Evolutionary conservation across 306 rosid genomes (phyloP), one percentile per base, ranked within the genome.

Genomic region (Gynostemma pentaphyllum): DNA sequence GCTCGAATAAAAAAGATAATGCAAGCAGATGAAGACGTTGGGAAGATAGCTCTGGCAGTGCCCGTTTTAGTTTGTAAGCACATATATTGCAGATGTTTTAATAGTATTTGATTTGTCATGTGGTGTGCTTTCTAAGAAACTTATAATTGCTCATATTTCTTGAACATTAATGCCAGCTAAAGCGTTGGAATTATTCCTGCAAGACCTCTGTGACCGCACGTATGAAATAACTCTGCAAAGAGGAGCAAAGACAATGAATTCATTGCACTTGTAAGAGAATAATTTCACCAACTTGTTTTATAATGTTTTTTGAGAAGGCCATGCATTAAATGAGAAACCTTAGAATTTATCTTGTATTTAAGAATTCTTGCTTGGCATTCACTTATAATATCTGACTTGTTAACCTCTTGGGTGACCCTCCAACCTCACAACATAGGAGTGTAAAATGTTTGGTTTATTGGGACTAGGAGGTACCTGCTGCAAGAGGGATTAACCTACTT

Each of bases 21-120:
- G 96, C 97, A 91, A 87, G 95, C 97, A 27, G 97, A 91, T 65
- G 96, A 91, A 70, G 97, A 91, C 62, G 88, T 91, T 69, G 97
- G 97, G 42, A 91, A 91, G 81, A 87, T 91, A 81, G 97, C 97
- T 21, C 67, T 77, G 39, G 97, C 97, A 7, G 97, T 91, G 45
- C 97, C 97, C 29, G 97, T 91, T 80, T 83, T 91, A 91, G 97
- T 91, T 32, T 91, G 96, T 91, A 78, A 87, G 97, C 78, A 36
- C 11, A 57, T 11, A 1, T 11, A 1, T 19, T 34, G 19, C 45
- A 61, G 27, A 68, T 51, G 52, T 46, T 72, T 59, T 69, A 50
- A 21, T 72, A 15, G 29, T 68, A 62, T 61, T 36, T 37, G 11
- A 16, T 46, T 10, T 34, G 45, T 40, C 57, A 5, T 24, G 8